Base-by-base conservation (phyloP, 1,139 yeast species). In the Suhomyces taliae region DNA sequence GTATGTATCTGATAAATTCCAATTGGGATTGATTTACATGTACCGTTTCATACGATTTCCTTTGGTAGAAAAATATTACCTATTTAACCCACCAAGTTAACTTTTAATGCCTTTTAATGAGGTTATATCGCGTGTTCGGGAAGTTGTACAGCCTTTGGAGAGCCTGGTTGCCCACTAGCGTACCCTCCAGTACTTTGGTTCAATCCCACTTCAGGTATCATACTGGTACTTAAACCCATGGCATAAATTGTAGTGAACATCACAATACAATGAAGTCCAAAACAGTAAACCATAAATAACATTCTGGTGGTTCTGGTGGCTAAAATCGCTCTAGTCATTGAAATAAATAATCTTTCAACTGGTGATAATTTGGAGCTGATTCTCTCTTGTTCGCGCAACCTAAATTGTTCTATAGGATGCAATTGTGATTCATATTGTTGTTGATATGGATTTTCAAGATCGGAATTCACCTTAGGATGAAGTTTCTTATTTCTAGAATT, bases 321-420 rank as follows among this genome's bases (percentile, higher is more conserved):
- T 51, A 90, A 70, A 12, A 90, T 79, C 0, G 89, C 80, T 54
- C 90, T 75, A 2, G 96, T 87, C 53, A 88, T 74, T 39, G 85
- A 81, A 48, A 87, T 80, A 52, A 88, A 87, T n/a, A 88, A 69
- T 47, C 95, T 73, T 57, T 93, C 97, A 46, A 87, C 60, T 3
- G 95, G 89, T 1, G 93, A 84, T 62, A 90, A 74, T 48, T 81
- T 77, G 8, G 90, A 83, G 46, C 79, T 78, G 43, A 89, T 86
- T 51, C 96, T 73, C 57, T 86, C 91, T 41, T 86, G 82, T 63
- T 90, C 97, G 52, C 82, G 72, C 41, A 85, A 79, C 58, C 95
- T 79, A 67, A 91, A 89, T 59, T 84, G 89, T 56, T 88, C 95
- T 55, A 88, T 82, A 27, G 96, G 96, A 58, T 90, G 91, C 44